These are phyloP conservation scores for Plantago elongata DNA, from an alignment of 257 asterid species.

Conservation along the genomic window DNA sequence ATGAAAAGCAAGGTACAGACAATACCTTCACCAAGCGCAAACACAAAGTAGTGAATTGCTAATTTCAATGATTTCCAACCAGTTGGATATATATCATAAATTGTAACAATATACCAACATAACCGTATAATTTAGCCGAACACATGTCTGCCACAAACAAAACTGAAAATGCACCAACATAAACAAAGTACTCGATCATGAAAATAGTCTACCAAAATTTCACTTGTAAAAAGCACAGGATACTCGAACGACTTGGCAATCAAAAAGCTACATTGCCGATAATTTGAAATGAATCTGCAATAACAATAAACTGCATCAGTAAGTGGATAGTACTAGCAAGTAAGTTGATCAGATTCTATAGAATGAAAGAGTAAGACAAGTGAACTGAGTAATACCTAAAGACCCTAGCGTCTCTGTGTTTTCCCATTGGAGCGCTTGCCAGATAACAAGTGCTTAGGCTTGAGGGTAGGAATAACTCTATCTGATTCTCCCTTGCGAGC, in stretches of 20 bases:
- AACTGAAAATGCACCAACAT: not conserved
- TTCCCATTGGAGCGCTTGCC: conserved; percentile 87
- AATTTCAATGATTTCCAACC: no score
- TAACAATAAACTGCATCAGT: conserved; percentile 1
- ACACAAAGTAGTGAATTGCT: not conserved
- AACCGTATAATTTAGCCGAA: conserved; percentile 1
- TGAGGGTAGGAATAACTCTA: conserved; percentile 75
- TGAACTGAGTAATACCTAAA: conserved; percentile 36
- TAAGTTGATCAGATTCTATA: not conserved
- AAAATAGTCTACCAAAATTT: not conserved
- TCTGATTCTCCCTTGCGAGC: conserved; percentile 89
- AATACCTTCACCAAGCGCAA: no score
- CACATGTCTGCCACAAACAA: not conserved
- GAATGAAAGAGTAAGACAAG: not conserved
- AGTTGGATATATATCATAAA: conserved; percentile 4
- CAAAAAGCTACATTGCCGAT: conserved; percentile 6
- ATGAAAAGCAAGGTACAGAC: not conserved
- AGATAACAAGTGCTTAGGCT: conserved; percentile 76
- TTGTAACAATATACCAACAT: not conserved
- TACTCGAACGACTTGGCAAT: conserved; percentile 9
- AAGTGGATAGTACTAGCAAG: not conserved
- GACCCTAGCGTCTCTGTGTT: conserved; percentile 68
- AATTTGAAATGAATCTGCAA: conserved; percentile 10
- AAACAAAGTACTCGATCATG: not conserved
- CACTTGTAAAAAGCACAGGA: conserved; percentile 4